Evolutionary conservation across 305 asterid species (phyloP).

Genomic region (Striga hermonthica): DNA sequence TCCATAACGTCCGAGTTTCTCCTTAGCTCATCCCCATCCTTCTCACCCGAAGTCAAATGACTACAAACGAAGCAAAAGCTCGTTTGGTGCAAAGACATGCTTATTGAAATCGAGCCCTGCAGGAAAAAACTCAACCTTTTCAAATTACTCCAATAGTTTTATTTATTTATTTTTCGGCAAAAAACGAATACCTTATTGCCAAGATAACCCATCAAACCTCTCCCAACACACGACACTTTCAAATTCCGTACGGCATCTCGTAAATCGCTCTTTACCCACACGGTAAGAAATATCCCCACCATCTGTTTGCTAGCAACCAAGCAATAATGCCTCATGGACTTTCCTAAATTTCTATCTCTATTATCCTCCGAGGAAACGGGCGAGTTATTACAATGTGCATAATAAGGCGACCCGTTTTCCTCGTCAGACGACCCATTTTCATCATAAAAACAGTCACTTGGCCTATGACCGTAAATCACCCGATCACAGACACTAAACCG

Average conservation of each 20-base stretch:
- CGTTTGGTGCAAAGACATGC: slow-evolving; percentile 81
- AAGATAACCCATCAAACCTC: slow-evolving; percentile 8
- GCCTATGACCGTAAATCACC: neutral
- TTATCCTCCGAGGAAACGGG: neutral
- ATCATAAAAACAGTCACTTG: neutral
- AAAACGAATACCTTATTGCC: neutral
- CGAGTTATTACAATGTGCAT: neutral
- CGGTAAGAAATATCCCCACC: neutral
- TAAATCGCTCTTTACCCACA: neutral
- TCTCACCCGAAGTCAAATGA: slow-evolving; percentile 5
- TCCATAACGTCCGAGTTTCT: neutral
- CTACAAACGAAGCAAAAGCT: slow-evolving; percentile 6
- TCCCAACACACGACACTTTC: neutral
- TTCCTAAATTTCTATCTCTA: neutral
- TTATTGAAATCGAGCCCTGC: slow-evolving; percentile 98
- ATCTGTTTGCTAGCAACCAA: slow-evolving; percentile 3
- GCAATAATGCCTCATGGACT: neutral
- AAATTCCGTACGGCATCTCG: neutral
- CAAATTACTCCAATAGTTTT: neutral
- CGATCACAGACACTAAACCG: neutral
- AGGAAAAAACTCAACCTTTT: slow-evolving; percentile 22
- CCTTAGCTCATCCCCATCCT: neutral
- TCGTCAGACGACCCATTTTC: neutral
- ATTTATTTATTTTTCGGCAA: too few species aligned
- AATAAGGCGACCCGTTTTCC: neutral